Percentiles rank a stretch among this genome's conserved stretches.
Evolutionary conservation across 1,139 yeast species (phyloP).

Genomic region (Sugiyamaella xylanicola): DNA sequence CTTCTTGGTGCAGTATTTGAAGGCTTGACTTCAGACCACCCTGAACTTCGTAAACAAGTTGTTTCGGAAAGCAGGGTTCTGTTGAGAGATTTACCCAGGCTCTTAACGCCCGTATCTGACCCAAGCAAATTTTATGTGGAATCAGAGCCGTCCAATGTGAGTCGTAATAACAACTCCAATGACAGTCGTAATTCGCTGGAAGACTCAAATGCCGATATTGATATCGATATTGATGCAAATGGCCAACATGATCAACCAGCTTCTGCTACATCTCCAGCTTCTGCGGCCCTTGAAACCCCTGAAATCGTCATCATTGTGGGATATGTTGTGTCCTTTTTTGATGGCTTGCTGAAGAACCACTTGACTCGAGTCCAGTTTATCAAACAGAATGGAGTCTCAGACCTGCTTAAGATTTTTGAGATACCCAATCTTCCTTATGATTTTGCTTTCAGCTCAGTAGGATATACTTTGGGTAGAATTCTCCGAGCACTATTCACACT

Average conservation of each 20-base stretch:
- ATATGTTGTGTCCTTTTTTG: constrained; percentile 38
- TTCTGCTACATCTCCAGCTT: background rate
- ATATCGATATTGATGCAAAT: constrained; percentile 4
- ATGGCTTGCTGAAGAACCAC: constrained; percentile 41
- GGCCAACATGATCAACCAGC: background rate
- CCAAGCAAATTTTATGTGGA: constrained; percentile 27
- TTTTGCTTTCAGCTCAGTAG: constrained; percentile 40
- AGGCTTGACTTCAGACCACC: constrained; percentile 82
- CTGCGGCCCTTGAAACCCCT: constrained; percentile 22
- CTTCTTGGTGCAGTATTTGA: constrained; percentile 72
- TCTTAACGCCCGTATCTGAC: constrained; percentile 23
- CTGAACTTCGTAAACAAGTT: constrained; percentile 65
- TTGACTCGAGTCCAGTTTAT: constrained; percentile 41
- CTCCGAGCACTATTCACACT: constrained; percentile 37
- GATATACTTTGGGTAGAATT: constrained; percentile 35
- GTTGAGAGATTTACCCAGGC: constrained; percentile 51
- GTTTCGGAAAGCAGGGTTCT: constrained; percentile 53
- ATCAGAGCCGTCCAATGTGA: constrained; percentile 13
- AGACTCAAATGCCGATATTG: constrained; percentile 12
- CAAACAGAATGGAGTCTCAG: constrained; percentile 37
- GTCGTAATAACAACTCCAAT: background rate
- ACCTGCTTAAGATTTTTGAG: constrained; percentile 35
- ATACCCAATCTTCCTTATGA: constrained; percentile 42
- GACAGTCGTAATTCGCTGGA: constrained; percentile 2
- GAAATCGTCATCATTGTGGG: constrained; percentile 31